These are phyloP conservation scores for Cryptosporidium tyzzeri DNA, from an alignment of 169 alveolate species.

Conservation along the genomic window DNA sequence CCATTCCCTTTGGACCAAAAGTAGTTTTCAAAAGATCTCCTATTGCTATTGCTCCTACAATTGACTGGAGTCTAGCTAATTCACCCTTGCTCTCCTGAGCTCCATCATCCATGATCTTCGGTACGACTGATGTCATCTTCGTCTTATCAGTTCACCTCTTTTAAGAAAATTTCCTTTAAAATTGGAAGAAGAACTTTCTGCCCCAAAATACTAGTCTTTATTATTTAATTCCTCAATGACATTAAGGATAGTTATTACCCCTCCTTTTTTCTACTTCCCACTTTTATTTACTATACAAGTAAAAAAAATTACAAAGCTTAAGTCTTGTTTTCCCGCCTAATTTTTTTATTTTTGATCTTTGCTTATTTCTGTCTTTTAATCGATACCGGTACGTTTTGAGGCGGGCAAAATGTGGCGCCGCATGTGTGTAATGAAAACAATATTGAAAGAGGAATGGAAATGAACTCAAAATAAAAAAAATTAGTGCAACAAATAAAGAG, in stretches of 20 bases:
- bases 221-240: not conserved
- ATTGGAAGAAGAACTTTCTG: not conserved
- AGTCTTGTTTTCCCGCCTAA: not conserved
- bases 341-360: not conserved
- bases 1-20: constrained; percentile 99
- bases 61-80: constrained; percentile 94
- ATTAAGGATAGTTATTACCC: constrained; percentile 22
- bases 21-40: constrained; percentile 99
- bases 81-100: constrained; percentile 96
- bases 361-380: not conserved
- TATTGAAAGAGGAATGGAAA: too few relatives aligned
- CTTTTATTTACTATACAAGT: constrained; percentile 19
- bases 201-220: not conserved
- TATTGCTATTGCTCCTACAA: constrained; percentile 99
- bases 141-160: not conserved
- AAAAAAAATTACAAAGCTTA: not conserved
- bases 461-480: too few relatives aligned
- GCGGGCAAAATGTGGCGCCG: not conserved
- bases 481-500: not conserved
- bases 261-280: constrained; percentile 54
- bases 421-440: not conserved
- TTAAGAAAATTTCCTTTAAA: not conserved
- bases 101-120: constrained; percentile 93
- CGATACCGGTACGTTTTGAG: constrained; percentile 9
- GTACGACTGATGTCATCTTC: constrained; percentile 87